These are phyloP conservation scores for Wakefieldia striispora DNA, from an alignment of 768 basidiomycete species.

Conservation along the genomic window DNA sequence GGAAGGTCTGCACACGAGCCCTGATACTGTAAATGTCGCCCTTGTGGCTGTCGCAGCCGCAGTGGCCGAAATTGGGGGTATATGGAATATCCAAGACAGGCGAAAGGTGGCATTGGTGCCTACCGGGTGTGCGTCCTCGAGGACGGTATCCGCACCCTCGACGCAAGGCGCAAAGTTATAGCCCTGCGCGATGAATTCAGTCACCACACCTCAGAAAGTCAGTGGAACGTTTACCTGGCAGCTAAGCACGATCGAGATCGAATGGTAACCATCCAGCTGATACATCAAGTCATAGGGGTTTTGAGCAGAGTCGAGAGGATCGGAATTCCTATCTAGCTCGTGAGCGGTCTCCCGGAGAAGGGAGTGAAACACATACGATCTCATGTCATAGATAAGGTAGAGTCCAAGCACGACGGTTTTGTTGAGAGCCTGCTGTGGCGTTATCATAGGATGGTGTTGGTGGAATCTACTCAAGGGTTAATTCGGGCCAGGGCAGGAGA, in stretches of 20 bases:
- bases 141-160: constrained; percentile 62
- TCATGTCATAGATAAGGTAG: constrained; percentile 82
- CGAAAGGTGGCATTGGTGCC: constrained; percentile 62
- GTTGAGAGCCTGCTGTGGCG: constrained; percentile 36
- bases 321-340: constrained; percentile 68
- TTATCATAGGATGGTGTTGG: constrained; percentile 68
- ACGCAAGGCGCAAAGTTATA: constrained; percentile 60
- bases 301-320: constrained; percentile 51
- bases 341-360: constrained; percentile 72
- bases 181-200: constrained; percentile 35
- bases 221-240: constrained; percentile 31
- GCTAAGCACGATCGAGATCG: constrained; percentile 53
- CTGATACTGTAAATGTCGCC: constrained; percentile 67
- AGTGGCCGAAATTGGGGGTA: constrained; percentile 65
- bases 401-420: constrained; percentile 26
- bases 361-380: constrained; percentile 48
- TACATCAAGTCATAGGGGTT: constrained; percentile 46
- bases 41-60: constrained; percentile 69
- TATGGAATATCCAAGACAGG: constrained; percentile 58
- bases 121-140: constrained; percentile 44
- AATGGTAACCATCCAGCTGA: constrained; percentile 55
- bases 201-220: background rate
- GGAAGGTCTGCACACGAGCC: constrained; percentile 62
- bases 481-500: background rate
- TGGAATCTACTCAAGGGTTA: constrained; percentile 53